These are phyloP conservation scores for Moringa oleifera DNA, from an alignment of 345 rosid species.

Conservation along the genomic window DNA sequence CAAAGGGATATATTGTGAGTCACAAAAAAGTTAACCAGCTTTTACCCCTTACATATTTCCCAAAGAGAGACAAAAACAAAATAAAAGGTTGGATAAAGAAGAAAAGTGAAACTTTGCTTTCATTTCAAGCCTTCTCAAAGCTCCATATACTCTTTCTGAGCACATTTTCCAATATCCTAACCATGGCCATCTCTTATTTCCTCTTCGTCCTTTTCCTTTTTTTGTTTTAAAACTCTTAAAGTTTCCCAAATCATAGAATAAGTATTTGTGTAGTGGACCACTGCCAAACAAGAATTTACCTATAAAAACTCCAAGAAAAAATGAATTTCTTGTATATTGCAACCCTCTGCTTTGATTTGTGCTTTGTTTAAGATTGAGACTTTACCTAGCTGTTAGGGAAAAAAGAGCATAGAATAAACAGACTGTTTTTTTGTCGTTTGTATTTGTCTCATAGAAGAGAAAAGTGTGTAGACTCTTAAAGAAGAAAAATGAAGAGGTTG, in stretches of 20 bases:
- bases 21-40: constrained; percentile 24
- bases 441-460: too few species aligned
- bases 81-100: constrained; percentile 1
- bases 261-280: neutral
- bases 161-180: constrained; percentile 27
- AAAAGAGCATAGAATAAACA: too few species aligned
- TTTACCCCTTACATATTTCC: constrained; percentile 5
- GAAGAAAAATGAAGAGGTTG: too few species aligned
- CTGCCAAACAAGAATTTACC: neutral
- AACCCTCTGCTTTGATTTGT: too few species aligned
- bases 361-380: too few species aligned
- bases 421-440: too few species aligned
- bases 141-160: constrained; percentile 4
- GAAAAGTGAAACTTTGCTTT: constrained; percentile 20
- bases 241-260: neutral
- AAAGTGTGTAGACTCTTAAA: too few species aligned
- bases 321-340: neutral
- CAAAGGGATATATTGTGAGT: too few species aligned
- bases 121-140: constrained; percentile 18
- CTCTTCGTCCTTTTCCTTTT: neutral
- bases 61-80: neutral
- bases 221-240: neutral
- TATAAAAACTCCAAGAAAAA: neutral
- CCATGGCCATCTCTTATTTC: neutral
- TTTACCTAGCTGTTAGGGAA: too few species aligned